phyloP scores from a whole-genome alignment of 129 eudicot genomes.

The Heracleum sosnowskyi region DNA sequence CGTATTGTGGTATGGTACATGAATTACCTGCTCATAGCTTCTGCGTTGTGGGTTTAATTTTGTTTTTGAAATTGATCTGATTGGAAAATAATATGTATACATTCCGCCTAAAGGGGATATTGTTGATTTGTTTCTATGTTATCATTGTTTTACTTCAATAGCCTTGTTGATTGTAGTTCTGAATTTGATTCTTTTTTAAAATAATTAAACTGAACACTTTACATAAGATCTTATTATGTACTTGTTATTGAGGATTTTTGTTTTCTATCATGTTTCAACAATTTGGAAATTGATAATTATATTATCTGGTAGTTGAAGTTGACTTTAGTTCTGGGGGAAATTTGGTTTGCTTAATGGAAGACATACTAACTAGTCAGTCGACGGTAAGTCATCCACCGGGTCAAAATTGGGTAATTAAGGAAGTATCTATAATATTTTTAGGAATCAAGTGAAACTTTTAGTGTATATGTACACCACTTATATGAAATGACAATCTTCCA shows the following conservation, averaged over 20 bases:
- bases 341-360: neutral
- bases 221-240: neutral
- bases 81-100: neutral
- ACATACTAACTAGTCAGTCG: neutral
- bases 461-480: too few relatives aligned
- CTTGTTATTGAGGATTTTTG: neutral
- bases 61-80: neutral
- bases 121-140: neutral
- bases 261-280: neutral
- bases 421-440: too few relatives aligned
- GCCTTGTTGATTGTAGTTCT: neutral
- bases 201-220: too few relatives aligned
- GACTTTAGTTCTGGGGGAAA: neutral
- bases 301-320: neutral
- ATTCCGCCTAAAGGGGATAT: neutral
- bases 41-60: neutral
- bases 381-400: neutral
- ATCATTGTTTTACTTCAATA: neutral
- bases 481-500: neutral
- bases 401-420: neutral
- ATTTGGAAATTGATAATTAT: neutral
- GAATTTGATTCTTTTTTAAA: neutral
- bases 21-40: neutral
- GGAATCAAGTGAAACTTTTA: neutral
- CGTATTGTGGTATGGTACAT: constrained; percentile 61